A percentile compares a stretch with the other conserved stretches of the same genome.
phyloP scores from a whole-genome alignment of 805 yeast species.

The Scheffersomyces amazonensis region DNA sequence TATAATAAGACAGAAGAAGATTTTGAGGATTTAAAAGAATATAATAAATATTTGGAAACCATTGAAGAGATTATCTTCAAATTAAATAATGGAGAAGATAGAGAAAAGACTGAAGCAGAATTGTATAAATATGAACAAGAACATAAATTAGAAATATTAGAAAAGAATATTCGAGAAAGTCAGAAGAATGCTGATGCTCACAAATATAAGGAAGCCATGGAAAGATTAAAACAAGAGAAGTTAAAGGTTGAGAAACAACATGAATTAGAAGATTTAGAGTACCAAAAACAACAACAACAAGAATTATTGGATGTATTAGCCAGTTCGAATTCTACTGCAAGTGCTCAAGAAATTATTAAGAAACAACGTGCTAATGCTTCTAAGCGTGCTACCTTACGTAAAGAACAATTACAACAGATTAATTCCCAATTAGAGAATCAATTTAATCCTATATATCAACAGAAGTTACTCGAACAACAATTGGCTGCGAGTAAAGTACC shows the following conservation, averaged over 20 bases:
- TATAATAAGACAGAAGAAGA: conserved; percentile 80
- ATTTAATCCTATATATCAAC: conserved; percentile 25
- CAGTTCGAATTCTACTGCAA: conserved; percentile 17
- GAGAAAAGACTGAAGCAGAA: conserved; percentile 64
- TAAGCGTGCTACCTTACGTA: conserved; percentile 63
- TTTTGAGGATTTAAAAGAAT: conserved; percentile 57
- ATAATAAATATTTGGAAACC: conserved; percentile 77
- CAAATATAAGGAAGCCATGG: conserved; percentile 56
- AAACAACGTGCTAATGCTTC: conserved; percentile 39
- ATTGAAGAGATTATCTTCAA: conserved; percentile 81
- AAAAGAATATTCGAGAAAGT: conserved; percentile 70
- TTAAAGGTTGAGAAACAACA: conserved; percentile 63
- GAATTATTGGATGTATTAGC: conserved; percentile 40
- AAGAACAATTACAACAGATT: conserved; percentile 57
- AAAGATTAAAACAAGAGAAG: conserved; percentile 60
- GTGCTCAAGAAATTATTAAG: conserved; percentile 38
- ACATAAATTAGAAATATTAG: conserved; percentile 71
- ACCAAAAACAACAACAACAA: conserved; percentile 38
- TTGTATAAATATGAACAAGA: conserved; percentile 67
- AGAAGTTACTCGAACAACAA: conserved; percentile 18
- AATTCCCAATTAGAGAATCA: conserved; percentile 52
- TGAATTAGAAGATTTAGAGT: conserved; percentile 41
- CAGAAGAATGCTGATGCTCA: conserved; percentile 61
- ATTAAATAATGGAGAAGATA: conserved; percentile 65
- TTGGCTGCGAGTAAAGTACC: conserved; percentile 41